Evolutionary conservation across 169 alveolate species (phyloP), one percentile per base, ranked within the genome.

Genomic region (Eimeria necatrix): DNA sequence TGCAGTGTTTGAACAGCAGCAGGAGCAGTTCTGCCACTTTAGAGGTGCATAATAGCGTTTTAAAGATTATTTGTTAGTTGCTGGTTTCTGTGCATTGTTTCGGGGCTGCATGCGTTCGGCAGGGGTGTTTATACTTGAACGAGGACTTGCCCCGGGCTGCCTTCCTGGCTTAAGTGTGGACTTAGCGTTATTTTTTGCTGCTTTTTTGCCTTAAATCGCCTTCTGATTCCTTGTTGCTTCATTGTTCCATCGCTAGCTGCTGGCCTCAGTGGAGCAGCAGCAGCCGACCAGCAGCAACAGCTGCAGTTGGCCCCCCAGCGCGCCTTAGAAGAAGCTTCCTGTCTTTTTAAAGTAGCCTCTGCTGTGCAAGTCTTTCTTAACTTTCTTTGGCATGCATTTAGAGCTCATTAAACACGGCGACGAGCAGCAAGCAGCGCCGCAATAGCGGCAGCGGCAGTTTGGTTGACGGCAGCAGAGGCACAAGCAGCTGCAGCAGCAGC

Each of bases 21-120:
- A 32, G 68, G 68, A 18, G 68, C 68, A 12, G 12, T 0, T 56
- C 20, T 56, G 20, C 12, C 20, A 56, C 22, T 12, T 56, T 56
- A 56, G 22, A 12, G 12, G 68, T 18, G 20, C 20, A 18, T 3
- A 56, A 56, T 12, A 1, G 20, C 68, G 0, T 18, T 12, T 10
- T 12, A 56, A 56, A 56, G 20, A 10, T 56, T 56, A 12, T 56
- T 56, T 56, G 68, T 12, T 12, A 56, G 0, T 1, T 12, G 68
- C 12, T 12, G 20, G 68, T 32, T 32, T 32, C 41, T 32, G 41
- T 32, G 41, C 41, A 32, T 32, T 32, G 0, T 10, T 56, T 2
- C 20, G 68, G 68, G 68, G 68, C 68, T 56, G 68, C 68, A 56
- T 56, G 68, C 68, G 68, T 56, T 56, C 22, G 68, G 68, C 41